Conservation (phyloP, 2,329 filamentous ascomycete species). For the Fusarium sp. region DNA sequence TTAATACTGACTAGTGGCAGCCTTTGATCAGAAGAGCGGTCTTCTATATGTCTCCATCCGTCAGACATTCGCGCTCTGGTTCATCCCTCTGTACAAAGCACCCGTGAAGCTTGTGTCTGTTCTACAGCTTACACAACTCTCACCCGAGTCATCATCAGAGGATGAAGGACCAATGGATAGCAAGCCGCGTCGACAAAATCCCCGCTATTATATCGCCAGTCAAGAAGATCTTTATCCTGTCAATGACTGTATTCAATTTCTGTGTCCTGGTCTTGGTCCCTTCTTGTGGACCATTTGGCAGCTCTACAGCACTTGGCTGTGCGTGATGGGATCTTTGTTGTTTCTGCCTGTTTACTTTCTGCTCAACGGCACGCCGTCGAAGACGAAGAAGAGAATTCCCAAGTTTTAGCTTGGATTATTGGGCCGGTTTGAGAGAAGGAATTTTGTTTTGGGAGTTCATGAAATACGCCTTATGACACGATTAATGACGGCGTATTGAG, state of each 20-base stretch:
- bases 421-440: neutral
- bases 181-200: slow-evolving; percentile 32
- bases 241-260: slow-evolving; percentile 78
- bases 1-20: no score
- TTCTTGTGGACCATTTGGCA: slow-evolving; percentile 69
- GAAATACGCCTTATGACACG: neutral
- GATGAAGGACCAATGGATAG: slow-evolving; percentile 21
- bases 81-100: slow-evolving; percentile 78
- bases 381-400: slow-evolving; percentile 20
- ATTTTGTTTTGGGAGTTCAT: neutral
- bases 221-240: slow-evolving; percentile 88
- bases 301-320: slow-evolving; percentile 70
- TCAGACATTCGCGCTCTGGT: slow-evolving; percentile 81
- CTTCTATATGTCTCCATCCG: slow-evolving; percentile 78
- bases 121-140: slow-evolving; percentile 65
- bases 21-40: slow-evolving; percentile 72
- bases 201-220: slow-evolving; percentile 73
- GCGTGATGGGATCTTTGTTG: slow-evolving; percentile 65
- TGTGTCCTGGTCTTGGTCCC: slow-evolving; percentile 67
- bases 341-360: slow-evolving; percentile 49
- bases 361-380: slow-evolving; percentile 38
- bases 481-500: slow-evolving; percentile 20
- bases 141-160: slow-evolving; percentile 41
- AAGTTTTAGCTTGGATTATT: slow-evolving; percentile 3
- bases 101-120: slow-evolving; percentile 75